A percentile compares a stretch with the other conserved stretches of the same genome.
These are phyloP conservation scores for Chaetomiaceae sp. DNA, from an alignment of 2,329 filamentous ascomycete genomes.

Conservation along the genomic window DNA sequence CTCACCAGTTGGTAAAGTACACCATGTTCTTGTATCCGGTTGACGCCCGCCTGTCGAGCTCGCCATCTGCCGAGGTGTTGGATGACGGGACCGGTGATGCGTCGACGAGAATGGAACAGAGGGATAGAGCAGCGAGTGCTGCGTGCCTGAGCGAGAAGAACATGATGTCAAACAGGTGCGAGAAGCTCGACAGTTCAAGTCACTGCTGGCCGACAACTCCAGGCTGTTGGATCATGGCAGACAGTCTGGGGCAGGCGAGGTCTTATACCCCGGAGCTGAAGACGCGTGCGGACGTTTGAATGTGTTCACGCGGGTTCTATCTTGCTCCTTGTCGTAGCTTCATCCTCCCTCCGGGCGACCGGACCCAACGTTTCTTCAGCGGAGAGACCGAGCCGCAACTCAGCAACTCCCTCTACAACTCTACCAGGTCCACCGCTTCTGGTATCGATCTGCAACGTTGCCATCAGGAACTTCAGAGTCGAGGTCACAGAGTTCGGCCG, in stretches of 20 bases:
- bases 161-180: not conserved
- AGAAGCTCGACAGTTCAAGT: not conserved
- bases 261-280: not conserved
- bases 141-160: not conserved
- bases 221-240: not conserved
- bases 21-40: slow-evolving; percentile 41
- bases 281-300: too few relatives aligned
- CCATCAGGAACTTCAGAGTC: not conserved
- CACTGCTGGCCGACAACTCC: too few relatives aligned
- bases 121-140: slow-evolving; percentile 17
- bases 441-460: slow-evolving; percentile 11
- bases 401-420: not conserved
- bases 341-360: too few relatives aligned
- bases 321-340: too few relatives aligned
- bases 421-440: not conserved
- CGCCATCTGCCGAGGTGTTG: not conserved
- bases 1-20: slow-evolving; percentile 48
- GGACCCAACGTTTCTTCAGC: not conserved
- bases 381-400: too few relatives aligned
- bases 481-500: not conserved
- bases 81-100: slow-evolving; percentile 6
- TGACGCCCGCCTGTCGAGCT: slow-evolving; percentile 1
- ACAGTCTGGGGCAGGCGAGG: not conserved
- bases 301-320: too few relatives aligned
- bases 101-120: slow-evolving; percentile 10